Conservation (phyloP, 2,329 filamentous ascomycete genomes). For the Furcasterigmium sp. region DNA sequence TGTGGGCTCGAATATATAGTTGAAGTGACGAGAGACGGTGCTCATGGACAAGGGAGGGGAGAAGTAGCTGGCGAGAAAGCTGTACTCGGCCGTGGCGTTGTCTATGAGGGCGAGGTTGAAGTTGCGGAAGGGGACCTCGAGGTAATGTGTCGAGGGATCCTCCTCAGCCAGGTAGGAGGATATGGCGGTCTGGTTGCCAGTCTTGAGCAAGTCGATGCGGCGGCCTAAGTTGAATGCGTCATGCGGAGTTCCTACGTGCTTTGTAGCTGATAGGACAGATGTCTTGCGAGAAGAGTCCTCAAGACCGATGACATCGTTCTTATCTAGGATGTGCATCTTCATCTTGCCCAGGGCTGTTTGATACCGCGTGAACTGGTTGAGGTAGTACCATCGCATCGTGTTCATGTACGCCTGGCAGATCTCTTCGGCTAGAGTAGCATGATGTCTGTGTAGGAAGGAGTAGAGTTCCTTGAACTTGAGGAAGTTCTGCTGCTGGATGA, state of each 20-base stretch:
- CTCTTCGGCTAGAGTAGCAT: constrained; percentile 78
- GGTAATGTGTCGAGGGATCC: constrained; percentile 76
- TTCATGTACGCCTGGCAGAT: constrained; percentile 93
- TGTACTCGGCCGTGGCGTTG: constrained; percentile 92
- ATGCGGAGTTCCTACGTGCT: constrained; percentile 56
- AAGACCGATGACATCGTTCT: constrained; percentile 74
- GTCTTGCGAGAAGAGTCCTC: constrained; percentile 67
- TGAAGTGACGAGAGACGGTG: constrained; percentile 75
- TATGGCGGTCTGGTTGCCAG: constrained; percentile 67
- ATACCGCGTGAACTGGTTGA: constrained; percentile 86
- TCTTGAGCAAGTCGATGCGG: constrained; percentile 75
- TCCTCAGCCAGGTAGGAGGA: constrained; percentile 90
- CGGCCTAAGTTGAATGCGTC: constrained; percentile 88
- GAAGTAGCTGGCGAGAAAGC: constrained; percentile 89
- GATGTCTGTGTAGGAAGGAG: constrained; percentile 76
- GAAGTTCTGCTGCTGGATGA: constrained; percentile 91
- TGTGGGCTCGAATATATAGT: constrained; percentile 83
- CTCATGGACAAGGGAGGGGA: constrained; percentile 69
- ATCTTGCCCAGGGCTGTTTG: constrained; percentile 78
- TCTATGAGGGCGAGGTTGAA: constrained; percentile 93
- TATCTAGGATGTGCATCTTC: constrained; percentile 77
- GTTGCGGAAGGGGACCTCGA: constrained; percentile 87
- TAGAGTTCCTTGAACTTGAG: constrained; percentile 85
- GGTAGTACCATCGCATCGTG: constrained; percentile 98
- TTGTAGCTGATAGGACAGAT: constrained; percentile 47